Percentiles rank a stretch among this genome's conserved stretches.
These are phyloP conservation scores for Plasmodium coatneyi DNA, from an alignment of 169 alveolate species.

Conservation along the genomic window DNA sequence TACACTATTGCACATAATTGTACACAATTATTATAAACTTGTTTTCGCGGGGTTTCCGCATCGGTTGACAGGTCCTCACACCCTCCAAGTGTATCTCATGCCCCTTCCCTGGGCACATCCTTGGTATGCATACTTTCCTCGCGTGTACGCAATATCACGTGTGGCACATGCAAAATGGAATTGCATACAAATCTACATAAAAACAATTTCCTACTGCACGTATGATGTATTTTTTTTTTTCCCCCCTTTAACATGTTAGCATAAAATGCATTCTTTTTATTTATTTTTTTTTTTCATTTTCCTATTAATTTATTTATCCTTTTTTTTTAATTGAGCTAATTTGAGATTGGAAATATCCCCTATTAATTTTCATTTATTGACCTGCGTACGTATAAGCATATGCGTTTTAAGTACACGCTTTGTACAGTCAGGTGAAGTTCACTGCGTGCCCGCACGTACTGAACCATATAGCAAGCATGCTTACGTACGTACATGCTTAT, in stretches of 20 bases:
- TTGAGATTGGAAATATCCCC: not conserved
- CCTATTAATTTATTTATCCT: too few relatives aligned
- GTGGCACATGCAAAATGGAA: not conserved
- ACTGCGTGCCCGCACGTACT: not conserved
- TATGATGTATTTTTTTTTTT: not conserved
- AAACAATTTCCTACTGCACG: not conserved
- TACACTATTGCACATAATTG: not conserved
- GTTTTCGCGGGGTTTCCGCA: not conserved
- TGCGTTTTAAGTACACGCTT: not conserved
- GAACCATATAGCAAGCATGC: not conserved
- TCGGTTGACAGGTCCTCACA: not conserved
- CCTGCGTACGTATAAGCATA: not conserved
- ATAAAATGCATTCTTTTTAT: not conserved
- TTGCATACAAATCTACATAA: not conserved
- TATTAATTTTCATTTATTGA: not conserved
- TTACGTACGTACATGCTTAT: not conserved
- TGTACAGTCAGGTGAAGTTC: not conserved
- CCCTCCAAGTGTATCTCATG: not conserved
- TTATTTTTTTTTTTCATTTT: not conserved
- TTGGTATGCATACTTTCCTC: not conserved
- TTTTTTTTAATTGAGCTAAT: not conserved
- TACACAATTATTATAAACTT: not conserved
- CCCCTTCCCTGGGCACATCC: not conserved
- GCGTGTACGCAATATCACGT: not conserved
- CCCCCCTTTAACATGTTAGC: not conserved